Evolutionary conservation across 2,329 filamentous ascomycete species (phyloP).

Genomic region (Colletotrichum gigasporum): DNA sequence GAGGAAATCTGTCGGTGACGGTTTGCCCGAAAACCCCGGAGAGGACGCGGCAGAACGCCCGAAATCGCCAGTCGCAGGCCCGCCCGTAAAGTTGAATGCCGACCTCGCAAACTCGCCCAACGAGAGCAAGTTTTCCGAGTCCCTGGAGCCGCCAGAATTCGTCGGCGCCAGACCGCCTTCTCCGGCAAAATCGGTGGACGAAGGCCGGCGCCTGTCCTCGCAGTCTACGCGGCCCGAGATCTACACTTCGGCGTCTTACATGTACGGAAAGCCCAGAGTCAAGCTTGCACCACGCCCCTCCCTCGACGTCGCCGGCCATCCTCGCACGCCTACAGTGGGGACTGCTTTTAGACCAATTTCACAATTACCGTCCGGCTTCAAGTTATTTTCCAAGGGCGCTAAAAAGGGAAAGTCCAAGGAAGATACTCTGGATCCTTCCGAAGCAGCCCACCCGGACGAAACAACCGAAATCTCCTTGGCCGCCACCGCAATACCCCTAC

Average conservation of each 20-base stretch:
- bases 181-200: constrained; percentile 54
- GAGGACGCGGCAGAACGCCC: constrained; percentile 38
- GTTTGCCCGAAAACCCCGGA: constrained; percentile 35
- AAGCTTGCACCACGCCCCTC: constrained; percentile 90
- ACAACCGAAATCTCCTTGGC: constrained; percentile 45
- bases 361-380: constrained; percentile 82
- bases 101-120: constrained; percentile 61
- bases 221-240: constrained; percentile 63
- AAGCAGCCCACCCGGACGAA: constrained; percentile 46
- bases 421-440: constrained; percentile 39
- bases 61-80: constrained; percentile 40
- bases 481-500: constrained; percentile 45
- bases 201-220: constrained; percentile 57
- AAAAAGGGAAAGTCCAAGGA: constrained; percentile 59
- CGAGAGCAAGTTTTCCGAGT: constrained; percentile 59
- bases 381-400: constrained; percentile 68
- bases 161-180: constrained; percentile 58
- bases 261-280: constrained; percentile 77
- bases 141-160: constrained; percentile 61
- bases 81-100: constrained; percentile 60
- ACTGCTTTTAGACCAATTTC: constrained; percentile 75
- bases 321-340: constrained; percentile 56
- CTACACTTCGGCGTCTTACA: constrained; percentile 59
- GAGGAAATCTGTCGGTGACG: constrained; percentile 64
- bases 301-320: constrained; percentile 67